phyloP scores from a whole-genome alignment of 441 rosid genomes.

The Isatis lusitanica region DNA sequence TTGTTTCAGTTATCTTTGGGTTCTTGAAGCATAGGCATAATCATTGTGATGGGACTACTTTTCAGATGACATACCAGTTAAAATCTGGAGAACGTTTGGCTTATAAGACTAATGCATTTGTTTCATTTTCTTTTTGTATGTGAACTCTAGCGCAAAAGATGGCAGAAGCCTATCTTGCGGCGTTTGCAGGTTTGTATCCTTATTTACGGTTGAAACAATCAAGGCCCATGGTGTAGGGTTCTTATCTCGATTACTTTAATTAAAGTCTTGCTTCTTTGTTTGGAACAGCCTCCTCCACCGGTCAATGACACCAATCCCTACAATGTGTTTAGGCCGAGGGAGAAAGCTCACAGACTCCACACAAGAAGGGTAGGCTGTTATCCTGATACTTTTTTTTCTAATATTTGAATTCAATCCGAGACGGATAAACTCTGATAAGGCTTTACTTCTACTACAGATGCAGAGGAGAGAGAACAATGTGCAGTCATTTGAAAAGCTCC shows the following conservation, averaged over 20 bases:
- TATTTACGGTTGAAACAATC: neutral
- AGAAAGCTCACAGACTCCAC: constrained; percentile 94
- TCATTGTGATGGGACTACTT: neutral
- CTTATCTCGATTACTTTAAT: neutral
- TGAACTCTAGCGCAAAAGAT: constrained; percentile 76
- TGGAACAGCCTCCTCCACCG: constrained; percentile 91
- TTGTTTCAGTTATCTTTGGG: constrained; percentile 8
- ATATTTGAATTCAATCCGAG: neutral
- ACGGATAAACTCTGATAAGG: constrained; percentile 13
- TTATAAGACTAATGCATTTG: constrained; percentile 11
- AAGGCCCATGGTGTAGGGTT: neutral
- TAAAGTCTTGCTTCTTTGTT: constrained; percentile 13
- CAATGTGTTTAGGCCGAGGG: constrained; percentile 95
- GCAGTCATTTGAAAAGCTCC: constrained; percentile 96
- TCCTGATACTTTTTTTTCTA: neutral
- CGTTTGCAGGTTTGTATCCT: constrained; percentile 77
- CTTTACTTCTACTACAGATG: constrained; percentile 53
- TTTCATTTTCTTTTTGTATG: constrained; percentile 8
- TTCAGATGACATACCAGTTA: neutral
- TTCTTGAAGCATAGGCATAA: constrained; percentile 20
- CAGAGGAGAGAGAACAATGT: constrained; percentile 98
- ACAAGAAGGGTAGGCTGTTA: constrained; percentile 71
- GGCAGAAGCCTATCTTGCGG: constrained; percentile 96
- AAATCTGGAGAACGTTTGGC: constrained; percentile 3
- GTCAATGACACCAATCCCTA: constrained; percentile 95